Evolutionary conservation across 1,139 yeast genomes (phyloP), one percentile per base, ranked within the genome.

Genomic region (Protomyces arabidopsidicola): DNA sequence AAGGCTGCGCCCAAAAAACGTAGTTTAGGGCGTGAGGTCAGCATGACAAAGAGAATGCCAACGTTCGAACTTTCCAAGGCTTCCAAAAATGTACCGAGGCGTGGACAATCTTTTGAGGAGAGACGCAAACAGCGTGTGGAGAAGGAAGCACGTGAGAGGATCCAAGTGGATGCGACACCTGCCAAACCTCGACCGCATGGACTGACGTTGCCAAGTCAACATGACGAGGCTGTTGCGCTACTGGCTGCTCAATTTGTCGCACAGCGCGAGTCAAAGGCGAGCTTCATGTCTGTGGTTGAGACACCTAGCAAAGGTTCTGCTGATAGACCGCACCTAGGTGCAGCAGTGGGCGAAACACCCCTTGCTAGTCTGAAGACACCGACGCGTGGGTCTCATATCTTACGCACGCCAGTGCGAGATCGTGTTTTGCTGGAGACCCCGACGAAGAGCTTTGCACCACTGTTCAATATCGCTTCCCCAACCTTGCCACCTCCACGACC

Each of bases 151-250:
- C 55, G 53, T 24, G 62, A 58, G 4, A 39, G 62, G 9, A 27
- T 58, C 8, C 62, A 58, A 34, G 62, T 58, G 20, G 62, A 52
- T 5, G 51, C 42, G 35, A 58, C 62, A 18, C 62, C 62, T 9
- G 56, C 62, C 2, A 58, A 58, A n/a, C 20, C 27, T 5, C 55
- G 61, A 14, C 9, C 14, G 8, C 60, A 56, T 3, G 54, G 22
- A 1, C n/a, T 20, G 24, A 6, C 16, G 39, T n/a, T 12, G 51
- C n/a, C 34, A 12, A 38, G 1, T 4, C n/a, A 14, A 10, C 14
- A n/a, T 18, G 48, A n/a, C 5, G 24, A 5, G 48, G 48, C 48
- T 10, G 48, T 18, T 18, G 48, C 48, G 12, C 14, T 18, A 14
- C 10, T 50, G 14, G 53, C 53, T 12, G 24, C 39, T 1, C 55